Conservation (phyloP, 2,329 filamentous ascomycete species). For the Stagonosporopsis vannaccii region DNA sequence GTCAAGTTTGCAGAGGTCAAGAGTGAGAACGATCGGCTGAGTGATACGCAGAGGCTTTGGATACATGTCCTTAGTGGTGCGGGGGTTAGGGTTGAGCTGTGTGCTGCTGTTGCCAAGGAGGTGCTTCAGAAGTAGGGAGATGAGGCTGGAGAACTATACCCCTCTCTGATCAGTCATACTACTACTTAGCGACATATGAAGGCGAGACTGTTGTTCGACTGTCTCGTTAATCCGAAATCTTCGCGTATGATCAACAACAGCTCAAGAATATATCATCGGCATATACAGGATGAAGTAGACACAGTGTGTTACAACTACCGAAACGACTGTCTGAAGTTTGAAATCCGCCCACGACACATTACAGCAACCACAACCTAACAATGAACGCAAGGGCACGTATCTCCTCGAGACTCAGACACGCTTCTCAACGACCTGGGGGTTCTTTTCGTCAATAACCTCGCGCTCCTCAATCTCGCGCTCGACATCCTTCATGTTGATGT, state of each 20-base stretch:
- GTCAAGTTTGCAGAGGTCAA: slow-evolving; percentile 74
- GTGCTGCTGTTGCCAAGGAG: slow-evolving; percentile 67
- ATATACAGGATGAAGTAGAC: too few relatives aligned
- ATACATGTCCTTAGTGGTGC: slow-evolving; percentile 90
- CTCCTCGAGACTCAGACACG: background rate
- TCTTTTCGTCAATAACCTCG: slow-evolving; percentile 26
- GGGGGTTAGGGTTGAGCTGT: slow-evolving; percentile 85
- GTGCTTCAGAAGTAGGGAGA: slow-evolving; percentile 41
- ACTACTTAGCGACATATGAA: too few relatives aligned
- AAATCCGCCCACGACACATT: background rate
- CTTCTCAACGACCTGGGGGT: slow-evolving; percentile 17
- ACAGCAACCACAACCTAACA: too few relatives aligned
- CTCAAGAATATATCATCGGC: too few relatives aligned
- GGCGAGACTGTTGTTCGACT: too few relatives aligned
- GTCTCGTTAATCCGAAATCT: too few relatives aligned
- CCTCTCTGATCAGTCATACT: too few relatives aligned
- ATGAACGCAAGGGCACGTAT: too few relatives aligned
- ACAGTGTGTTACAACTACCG: too few relatives aligned
- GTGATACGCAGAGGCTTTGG: slow-evolving; percentile 96
- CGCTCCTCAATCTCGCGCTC: slow-evolving; percentile 30
- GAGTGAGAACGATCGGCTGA: slow-evolving; percentile 83
- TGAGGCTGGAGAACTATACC: too few relatives aligned
- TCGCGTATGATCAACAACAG: too few relatives aligned
- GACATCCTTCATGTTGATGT: slow-evolving; percentile 33
- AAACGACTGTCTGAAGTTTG: too few relatives aligned